Percentiles rank a stretch among this genome's conserved stretches.
Evolutionary conservation across 441 rosid genomes (phyloP).

Genomic region (Pelargonium citronellum): DNA sequence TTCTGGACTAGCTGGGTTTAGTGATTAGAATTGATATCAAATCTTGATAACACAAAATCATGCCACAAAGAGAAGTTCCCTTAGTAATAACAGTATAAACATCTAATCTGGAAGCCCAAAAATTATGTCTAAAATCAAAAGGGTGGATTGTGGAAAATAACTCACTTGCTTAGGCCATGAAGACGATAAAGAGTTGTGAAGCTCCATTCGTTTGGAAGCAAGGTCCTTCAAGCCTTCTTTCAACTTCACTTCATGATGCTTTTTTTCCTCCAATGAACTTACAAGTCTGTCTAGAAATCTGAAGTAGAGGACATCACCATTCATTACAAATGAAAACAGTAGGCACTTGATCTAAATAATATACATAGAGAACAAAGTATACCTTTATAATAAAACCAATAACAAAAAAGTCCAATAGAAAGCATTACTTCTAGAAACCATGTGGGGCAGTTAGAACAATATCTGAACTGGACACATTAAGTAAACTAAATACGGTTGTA

Average conservation of each 20-base stretch:
- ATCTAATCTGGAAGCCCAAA: constrained; percentile 6
- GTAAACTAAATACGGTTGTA: neutral
- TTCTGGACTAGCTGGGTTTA: neutral
- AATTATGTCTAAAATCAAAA: constrained; percentile 11
- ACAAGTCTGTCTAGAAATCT: constrained; percentile 92
- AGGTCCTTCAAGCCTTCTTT: constrained; percentile 78
- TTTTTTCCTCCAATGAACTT: constrained; percentile 74
- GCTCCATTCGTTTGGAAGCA: constrained; percentile 76
- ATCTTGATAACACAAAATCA: neutral
- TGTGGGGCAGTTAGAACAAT: neutral
- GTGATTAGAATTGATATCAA: neutral
- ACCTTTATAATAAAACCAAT: neutral
- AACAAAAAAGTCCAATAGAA: neutral
- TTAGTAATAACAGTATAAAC: constrained; percentile 3
- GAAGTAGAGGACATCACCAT: constrained; percentile 24
- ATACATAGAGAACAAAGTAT: constrained; percentile 1
- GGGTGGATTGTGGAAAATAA: constrained; percentile 10
- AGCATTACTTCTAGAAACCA: neutral
- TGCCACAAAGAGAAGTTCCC: neutral
- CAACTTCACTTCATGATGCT: constrained; percentile 71
- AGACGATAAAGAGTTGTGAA: constrained; percentile 79
- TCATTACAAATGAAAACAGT: neutral
- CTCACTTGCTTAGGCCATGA: constrained; percentile 91
- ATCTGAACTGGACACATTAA: neutral
- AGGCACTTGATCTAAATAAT: constrained; percentile 4